phyloP scores from a whole-genome alignment of 2,329 filamentous ascomycete genomes.

The Bipolaris bicolor region DNA sequence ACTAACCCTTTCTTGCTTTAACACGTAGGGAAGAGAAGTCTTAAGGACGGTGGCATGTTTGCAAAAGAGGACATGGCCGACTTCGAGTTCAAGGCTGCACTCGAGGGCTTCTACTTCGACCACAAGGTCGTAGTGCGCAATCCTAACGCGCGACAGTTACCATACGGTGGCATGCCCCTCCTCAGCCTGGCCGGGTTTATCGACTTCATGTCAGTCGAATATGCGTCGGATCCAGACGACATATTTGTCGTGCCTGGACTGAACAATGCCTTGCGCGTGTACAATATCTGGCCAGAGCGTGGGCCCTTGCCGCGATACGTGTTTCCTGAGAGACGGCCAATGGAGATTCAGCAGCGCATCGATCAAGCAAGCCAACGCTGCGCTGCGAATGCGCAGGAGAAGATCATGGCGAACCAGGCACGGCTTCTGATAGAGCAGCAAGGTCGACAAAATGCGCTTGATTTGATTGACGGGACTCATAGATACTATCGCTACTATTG shows the following conservation, averaged over 20 bases:
- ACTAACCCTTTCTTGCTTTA: background rate
- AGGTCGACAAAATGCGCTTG: background rate
- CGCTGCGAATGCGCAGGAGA: constrained; percentile 1
- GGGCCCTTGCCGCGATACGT: constrained; percentile 1
- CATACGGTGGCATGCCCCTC: constrained; percentile 5
- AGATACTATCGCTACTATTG: constrained; percentile 6
- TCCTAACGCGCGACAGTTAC: background rate
- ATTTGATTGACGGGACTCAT: background rate
- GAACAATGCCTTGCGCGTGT: constrained; percentile 2
- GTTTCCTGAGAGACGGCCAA: background rate
- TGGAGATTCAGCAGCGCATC: constrained; percentile 3
- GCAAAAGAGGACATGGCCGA: constrained; percentile 7
- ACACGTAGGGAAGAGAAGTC: constrained; percentile 3
- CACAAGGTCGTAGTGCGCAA: constrained; percentile 6
- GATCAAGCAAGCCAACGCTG: constrained; percentile 4
- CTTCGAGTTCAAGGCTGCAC: constrained; percentile 3
- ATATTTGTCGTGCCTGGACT: background rate
- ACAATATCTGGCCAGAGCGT: constrained; percentile 6
- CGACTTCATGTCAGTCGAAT: constrained; percentile 4
- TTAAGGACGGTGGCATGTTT: background rate
- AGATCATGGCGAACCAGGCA: constrained; percentile 1
- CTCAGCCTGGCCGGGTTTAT: constrained; percentile 3
- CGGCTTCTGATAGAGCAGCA: background rate
- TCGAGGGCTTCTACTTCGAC: constrained; percentile 7
- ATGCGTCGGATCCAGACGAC: background rate